phyloP scores from a whole-genome alignment of 208 protist species.

The Lotmaria passim region DNA sequence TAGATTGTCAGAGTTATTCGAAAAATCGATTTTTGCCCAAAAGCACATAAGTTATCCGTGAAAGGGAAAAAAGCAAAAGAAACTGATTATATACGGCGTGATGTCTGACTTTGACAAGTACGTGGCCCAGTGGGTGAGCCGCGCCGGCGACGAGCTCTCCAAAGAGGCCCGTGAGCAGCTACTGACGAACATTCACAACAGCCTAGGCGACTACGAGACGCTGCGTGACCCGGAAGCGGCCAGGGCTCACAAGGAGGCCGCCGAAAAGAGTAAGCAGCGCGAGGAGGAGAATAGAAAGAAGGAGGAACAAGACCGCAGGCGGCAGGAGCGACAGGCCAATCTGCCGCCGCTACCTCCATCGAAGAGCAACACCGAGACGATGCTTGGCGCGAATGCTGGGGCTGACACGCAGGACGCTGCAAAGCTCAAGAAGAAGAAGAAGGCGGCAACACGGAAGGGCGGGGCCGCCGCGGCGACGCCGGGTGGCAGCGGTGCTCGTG shows the following conservation, averaged over 20 bases:
- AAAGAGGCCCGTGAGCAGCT: conserved; percentile 48
- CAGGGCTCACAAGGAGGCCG: conserved; percentile 2
- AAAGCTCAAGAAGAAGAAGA: conserved; percentile 6
- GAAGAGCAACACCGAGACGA: neutral
- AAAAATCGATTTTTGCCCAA: no score
- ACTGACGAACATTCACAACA: conserved; percentile 46
- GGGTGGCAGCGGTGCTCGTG: neutral
- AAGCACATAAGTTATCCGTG: neutral
- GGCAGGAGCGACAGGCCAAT: conserved; percentile 27
- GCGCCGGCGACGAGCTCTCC: conserved; percentile 29
- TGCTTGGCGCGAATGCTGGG: neutral
- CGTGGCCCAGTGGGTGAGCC: conserved; percentile 56
- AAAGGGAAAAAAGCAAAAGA: neutral
- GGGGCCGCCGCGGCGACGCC: neutral
- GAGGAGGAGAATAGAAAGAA: conserved; percentile 9
- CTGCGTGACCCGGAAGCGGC: conserved; percentile 31
- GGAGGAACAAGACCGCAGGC: conserved; percentile 16
- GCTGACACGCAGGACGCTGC: neutral
- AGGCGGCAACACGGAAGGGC: neutral
- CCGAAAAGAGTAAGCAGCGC: conserved; percentile 20
- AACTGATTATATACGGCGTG: no score
- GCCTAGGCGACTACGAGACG: conserved; percentile 56
- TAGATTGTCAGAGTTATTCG: no score
- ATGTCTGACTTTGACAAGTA: conserved; percentile 85
- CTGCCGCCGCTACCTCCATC: conserved; percentile 26